These are phyloP conservation scores for Candida pseudoglaebosa DNA, from an alignment of 805 yeast genomes.

Conservation along the genomic window DNA sequence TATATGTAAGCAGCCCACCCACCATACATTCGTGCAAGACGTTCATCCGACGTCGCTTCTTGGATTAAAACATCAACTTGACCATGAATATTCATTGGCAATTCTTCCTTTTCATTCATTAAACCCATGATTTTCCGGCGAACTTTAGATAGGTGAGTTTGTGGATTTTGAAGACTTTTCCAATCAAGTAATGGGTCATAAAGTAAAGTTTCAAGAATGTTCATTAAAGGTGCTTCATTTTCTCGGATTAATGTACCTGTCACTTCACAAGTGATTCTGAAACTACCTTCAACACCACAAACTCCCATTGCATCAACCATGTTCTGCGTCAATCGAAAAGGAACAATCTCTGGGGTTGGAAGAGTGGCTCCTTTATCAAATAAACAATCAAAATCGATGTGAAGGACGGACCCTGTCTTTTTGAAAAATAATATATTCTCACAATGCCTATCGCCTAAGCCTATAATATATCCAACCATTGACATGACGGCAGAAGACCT, in stretches of 20 bases:
- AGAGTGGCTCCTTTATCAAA: constrained; percentile 79
- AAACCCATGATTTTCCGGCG: constrained; percentile 82
- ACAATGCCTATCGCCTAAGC: constrained; percentile 95
- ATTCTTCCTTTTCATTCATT: constrained; percentile 69
- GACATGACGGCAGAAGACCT: constrained; percentile 94
- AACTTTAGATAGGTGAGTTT: constrained; percentile 65
- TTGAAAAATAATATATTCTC: constrained; percentile 80
- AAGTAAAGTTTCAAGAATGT: constrained; percentile 84
- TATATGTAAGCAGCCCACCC: constrained; percentile 69
- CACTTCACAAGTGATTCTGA: constrained; percentile 81
- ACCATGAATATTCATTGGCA: constrained; percentile 86
- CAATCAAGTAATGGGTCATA: constrained; percentile 90
- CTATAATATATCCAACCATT: constrained; percentile 89
- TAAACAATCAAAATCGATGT: constrained; percentile 94
- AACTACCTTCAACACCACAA: constrained; percentile 85
- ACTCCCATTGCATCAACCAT: constrained; percentile 91
- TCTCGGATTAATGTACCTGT: constrained; percentile 67
- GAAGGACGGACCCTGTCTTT: constrained; percentile 74
- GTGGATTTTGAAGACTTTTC: constrained; percentile 52
- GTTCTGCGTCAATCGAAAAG: constrained; percentile 87
- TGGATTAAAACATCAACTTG: constrained; percentile 88
- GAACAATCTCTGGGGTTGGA: constrained; percentile 88
- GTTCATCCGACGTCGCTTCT: constrained; percentile 69
- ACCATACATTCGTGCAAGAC: constrained; percentile 79
- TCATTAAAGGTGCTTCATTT: constrained; percentile 82